A percentile compares a stretch with the other conserved stretches of the same genome.
Evolutionary conservation across 306 rosid species (phyloP).

Genomic region (Crataegus laevigata): DNA sequence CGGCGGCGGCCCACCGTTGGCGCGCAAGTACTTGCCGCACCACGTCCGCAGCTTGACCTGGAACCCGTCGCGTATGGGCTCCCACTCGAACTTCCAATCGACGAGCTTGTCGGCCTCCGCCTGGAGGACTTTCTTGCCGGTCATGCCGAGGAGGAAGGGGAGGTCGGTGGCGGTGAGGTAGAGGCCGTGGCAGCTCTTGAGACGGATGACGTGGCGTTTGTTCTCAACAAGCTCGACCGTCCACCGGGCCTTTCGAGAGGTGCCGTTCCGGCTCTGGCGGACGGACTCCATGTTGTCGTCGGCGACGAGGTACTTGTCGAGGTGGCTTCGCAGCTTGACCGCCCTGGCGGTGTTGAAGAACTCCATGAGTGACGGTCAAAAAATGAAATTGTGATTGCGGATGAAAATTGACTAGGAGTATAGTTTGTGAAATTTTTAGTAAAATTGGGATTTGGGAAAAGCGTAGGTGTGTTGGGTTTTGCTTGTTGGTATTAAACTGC

Average conservation of each 20-base stretch:
- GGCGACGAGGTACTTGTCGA: constrained; percentile 59
- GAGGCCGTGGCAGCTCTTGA: constrained; percentile 54
- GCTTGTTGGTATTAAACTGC: constrained; percentile 20
- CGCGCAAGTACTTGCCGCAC: constrained; percentile 70
- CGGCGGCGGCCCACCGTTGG: constrained; percentile 68
- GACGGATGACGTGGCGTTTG: constrained; percentile 31
- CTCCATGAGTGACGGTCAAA: constrained; percentile 38
- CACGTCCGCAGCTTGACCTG: constrained; percentile 56
- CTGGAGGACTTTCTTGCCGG: constrained; percentile 49
- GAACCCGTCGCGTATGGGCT: constrained; percentile 67
- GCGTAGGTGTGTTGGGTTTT: constrained; percentile 3
- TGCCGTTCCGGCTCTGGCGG: constrained; percentile 54
- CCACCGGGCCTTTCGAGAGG: constrained; percentile 47
- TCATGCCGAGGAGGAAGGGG: constrained; percentile 50
- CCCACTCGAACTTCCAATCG: constrained; percentile 52
- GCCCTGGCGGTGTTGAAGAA: constrained; percentile 40
- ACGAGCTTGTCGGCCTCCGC: constrained; percentile 2
- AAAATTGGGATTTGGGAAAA: not conserved
- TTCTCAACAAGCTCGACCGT: constrained; percentile 40
- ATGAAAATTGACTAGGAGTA: not conserved
- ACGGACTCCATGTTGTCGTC: constrained; percentile 37
- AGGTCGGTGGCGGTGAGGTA: constrained; percentile 49
- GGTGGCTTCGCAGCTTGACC: constrained; percentile 63
- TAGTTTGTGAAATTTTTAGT: not conserved
- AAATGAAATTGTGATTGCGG: not conserved